Base-by-base conservation (phyloP, 306 rosid species). In the Dryas alaskensis region DNA sequence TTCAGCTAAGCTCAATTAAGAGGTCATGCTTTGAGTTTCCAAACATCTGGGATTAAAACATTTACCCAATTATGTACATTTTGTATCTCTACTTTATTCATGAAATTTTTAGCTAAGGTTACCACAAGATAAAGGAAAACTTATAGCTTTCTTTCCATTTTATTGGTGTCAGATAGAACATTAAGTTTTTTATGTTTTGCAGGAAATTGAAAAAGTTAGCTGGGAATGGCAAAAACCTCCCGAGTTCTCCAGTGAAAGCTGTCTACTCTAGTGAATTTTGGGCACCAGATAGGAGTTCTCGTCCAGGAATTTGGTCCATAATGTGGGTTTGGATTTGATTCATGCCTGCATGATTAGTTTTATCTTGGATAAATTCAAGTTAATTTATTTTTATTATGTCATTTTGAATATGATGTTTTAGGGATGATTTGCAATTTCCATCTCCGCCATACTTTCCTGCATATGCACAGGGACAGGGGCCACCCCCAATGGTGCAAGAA, bases 381-480 rank as follows among this genome's bases (percentile, higher is more conserved):
- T 67, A 19, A 10, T n/a, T 45, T 46, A 6, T 72, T 62, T 12
- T 42, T 8, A 7, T 57, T 54, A 57, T 61, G 50, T 62, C 49
- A 7, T 69, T 5, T 22, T 51, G 68, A 57, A 61, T 84, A 45
- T 79, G 64, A 75, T 86, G 25, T 74, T 79, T 58, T 55, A 95
- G 99, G 87, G 91, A 81, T 74, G 98, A 95, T 85, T 61, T 92
- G 86, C 87, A 83, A 76, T 76, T 87, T 52, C 96, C 98, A 10
- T 83, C 95, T 55, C 92, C 98, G 5, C 88, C 93, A 3, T 87
- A 87, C 88, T 88, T 88, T 60, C 96, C 97, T 59, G 59, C 81
- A 9, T 83, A 86, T 73, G 98, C 97, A 9, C 96, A 90, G 81
- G 99, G 93, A 64, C 98, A 95, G 87, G 99, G 99, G 10, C 99